phyloP scores from a whole-genome alignment of 305 asterid species.

The Fraxinus velutina region DNA sequence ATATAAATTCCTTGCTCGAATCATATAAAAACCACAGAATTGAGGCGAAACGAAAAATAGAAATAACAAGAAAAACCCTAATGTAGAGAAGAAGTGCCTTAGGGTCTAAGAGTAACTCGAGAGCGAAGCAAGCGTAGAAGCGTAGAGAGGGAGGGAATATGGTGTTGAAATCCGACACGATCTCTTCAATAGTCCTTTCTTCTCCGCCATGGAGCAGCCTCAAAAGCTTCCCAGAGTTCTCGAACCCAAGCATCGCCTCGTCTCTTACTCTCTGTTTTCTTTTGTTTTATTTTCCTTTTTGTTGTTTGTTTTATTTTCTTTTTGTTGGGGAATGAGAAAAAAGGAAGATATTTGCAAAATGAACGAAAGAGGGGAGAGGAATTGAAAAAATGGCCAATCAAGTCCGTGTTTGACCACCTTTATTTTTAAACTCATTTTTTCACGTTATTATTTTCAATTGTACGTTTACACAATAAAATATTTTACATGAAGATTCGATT shows the following conservation, averaged over 20 bases:
- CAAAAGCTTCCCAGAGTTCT: conserved; percentile 56
- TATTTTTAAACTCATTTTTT: no score
- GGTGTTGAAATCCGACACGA: conserved; percentile 56
- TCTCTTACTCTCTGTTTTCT: background rate
- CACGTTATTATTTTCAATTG: no score
- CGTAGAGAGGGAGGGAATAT: conserved; percentile 46
- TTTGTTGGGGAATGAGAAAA: background rate
- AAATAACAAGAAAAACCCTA: conserved; percentile 29
- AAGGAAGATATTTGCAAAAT: background rate
- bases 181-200: conserved; percentile 58
- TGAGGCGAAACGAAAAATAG: background rate
- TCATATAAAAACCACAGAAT: background rate
- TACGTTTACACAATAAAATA: no score
- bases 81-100: conserved; percentile 25
- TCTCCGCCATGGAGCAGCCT: conserved; percentile 63
- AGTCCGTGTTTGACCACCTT: no score
- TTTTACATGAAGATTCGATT: no score
- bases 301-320: background rate
- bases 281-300: background rate
- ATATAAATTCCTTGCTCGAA: background rate
- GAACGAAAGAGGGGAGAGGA: background rate
- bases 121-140: conserved; percentile 65
- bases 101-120: conserved; percentile 57
- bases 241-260: conserved; percentile 63
- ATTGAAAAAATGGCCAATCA: no score